phyloP scores from a whole-genome alignment of 371 early-diverging fungal genomes.

The Mortierella sp. region DNA sequence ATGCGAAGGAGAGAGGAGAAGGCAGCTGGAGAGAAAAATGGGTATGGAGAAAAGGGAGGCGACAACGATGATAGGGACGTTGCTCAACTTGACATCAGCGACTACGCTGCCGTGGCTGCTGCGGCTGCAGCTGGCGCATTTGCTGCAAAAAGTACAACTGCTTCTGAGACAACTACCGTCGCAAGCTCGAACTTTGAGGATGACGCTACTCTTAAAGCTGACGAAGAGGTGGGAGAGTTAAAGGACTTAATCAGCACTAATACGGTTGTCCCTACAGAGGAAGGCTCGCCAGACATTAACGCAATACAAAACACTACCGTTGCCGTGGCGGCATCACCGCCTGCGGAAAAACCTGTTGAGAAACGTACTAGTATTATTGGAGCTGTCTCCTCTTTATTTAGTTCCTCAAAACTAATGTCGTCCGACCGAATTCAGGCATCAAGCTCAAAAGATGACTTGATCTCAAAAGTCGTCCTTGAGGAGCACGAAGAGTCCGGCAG shows the following conservation, averaged over 20 bases:
- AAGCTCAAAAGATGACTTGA: conserved; percentile 23
- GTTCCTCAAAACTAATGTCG: conserved; percentile 11
- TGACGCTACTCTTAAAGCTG: neutral
- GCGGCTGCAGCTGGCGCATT: neutral
- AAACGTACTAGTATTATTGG: conserved; percentile 45
- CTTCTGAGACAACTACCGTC: neutral
- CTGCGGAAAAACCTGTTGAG: conserved; percentile 22
- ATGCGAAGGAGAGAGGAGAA: conserved; percentile 19
- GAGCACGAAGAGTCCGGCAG: conserved; percentile 9
- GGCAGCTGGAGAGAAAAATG: neutral
- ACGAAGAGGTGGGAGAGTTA: neutral
- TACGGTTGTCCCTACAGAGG: too few species aligned
- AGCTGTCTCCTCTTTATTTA: conserved; percentile 35
- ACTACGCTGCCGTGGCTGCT: conserved; percentile 27
- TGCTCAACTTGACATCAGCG: conserved; percentile 43
- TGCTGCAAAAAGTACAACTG: neutral
- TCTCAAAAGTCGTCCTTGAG: conserved; percentile 13
- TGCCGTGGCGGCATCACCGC: neutral
- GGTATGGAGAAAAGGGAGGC: neutral
- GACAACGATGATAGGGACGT: neutral
- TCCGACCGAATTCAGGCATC: conserved; percentile 17
- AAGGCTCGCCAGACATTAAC: neutral
- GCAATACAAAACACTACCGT: neutral
- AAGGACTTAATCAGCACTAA: neutral
- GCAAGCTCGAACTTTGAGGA: neutral